A percentile compares a stretch with the other conserved stretches of the same genome.
phyloP scores from a whole-genome alignment of 352 stramenopile genomes.

The Globisporangium carolinianum region DNA sequence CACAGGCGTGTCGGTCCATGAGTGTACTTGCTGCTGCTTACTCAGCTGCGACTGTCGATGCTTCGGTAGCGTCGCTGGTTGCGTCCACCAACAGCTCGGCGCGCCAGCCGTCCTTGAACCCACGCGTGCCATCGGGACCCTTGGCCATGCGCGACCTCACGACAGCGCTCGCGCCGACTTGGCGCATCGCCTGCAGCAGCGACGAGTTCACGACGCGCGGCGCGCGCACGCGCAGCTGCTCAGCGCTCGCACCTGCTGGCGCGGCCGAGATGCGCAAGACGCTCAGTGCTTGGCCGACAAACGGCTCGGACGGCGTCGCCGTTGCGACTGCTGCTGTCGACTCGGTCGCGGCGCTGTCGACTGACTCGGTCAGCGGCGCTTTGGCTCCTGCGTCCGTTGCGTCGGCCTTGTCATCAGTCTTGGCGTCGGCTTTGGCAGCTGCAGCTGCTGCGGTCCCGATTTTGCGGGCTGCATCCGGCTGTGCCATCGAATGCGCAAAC shows the following conservation, averaged over 20 bases:
- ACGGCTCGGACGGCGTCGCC: background rate
- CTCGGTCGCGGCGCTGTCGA: background rate
- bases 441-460: slow-evolving; percentile 11
- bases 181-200: slow-evolving; percentile 56
- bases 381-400: slow-evolving; percentile 1
- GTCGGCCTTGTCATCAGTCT: slow-evolving; percentile 2
- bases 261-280: slow-evolving; percentile 35
- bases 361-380: background rate
- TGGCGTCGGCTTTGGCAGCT: slow-evolving; percentile 8
- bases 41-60: too few relatives aligned
- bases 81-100: background rate
- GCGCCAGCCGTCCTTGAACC: slow-evolving; percentile 57
- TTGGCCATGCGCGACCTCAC: slow-evolving; percentile 64
- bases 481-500: slow-evolving; percentile 40
- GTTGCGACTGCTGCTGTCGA: background rate
- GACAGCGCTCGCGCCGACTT: slow-evolving; percentile 51
- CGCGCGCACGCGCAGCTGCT: slow-evolving; percentile 19
- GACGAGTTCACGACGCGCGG: slow-evolving; percentile 60
- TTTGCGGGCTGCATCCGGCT: slow-evolving; percentile 27
- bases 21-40: too few relatives aligned
- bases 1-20: too few relatives aligned
- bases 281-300: slow-evolving; percentile 37
- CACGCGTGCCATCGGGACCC: slow-evolving; percentile 63
- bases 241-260: slow-evolving; percentile 8
- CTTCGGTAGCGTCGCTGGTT: background rate